Percentiles rank a stretch among this genome's conserved stretches.
These are phyloP conservation scores for Pleurotus pulmonarius DNA, from an alignment of 768 basidiomycete genomes.

Conservation along the genomic window DNA sequence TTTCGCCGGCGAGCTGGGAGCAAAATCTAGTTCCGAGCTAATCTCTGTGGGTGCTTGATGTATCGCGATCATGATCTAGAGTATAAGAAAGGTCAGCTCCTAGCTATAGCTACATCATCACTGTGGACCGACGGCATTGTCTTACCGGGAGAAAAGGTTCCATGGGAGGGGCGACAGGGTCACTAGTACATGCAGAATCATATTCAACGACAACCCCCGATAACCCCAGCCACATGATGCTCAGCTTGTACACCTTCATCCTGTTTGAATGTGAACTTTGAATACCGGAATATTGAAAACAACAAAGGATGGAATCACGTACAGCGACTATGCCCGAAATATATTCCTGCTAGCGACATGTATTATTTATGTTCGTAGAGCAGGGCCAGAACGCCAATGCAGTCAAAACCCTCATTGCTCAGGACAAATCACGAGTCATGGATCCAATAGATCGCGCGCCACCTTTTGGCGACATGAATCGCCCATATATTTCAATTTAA, in stretches of 20 bases:
- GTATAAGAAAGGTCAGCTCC: background rate
- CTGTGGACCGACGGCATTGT: conserved; percentile 1
- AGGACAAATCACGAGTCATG: too few species aligned
- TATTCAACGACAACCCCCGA: too few species aligned
- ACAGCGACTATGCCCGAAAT: too few species aligned
- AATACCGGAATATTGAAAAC: too few species aligned
- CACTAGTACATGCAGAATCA: background rate
- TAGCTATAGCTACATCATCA: background rate
- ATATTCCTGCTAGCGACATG: too few species aligned
- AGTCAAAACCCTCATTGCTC: too few species aligned
- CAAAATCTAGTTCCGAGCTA: background rate
- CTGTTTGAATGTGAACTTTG: too few species aligned
- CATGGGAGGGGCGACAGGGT: background rate
- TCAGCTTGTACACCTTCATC: background rate
- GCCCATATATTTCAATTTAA: background rate
- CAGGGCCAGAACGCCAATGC: too few species aligned
- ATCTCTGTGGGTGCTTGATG: background rate
- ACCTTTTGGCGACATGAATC: background rate
- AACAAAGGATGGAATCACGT: too few species aligned
- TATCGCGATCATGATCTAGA: conserved; percentile 5
- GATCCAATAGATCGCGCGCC: too few species aligned
- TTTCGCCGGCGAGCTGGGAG: conserved; percentile 2
- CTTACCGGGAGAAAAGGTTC: conserved; percentile 1
- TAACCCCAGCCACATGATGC: background rate
- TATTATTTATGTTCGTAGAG: too few species aligned